Base-by-base conservation (phyloP, 2,329 filamentous ascomycete genomes). In the Lachnellula suecica region DNA sequence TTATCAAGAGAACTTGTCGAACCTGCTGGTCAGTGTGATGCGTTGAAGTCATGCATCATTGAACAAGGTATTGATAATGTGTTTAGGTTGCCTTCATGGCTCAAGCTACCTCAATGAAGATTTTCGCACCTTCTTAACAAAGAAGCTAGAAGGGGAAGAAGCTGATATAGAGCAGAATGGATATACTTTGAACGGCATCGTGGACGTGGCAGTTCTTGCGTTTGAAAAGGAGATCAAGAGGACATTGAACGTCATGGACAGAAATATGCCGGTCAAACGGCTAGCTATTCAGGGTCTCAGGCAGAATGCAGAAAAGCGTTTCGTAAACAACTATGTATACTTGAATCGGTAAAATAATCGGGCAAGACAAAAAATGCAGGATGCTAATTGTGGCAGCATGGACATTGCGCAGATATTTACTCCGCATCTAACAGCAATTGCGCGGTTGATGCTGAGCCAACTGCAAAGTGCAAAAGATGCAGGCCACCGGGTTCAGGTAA, bases 11-110 rank as follows among this genome's bases (percentile, higher is more conserved):
- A 64, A 44, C 44, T 57, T 6, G 57, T 61, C 11, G 27, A 45
- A n/a, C 51, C 62, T 1, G 53, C 37, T 23, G 61, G 58, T 60
- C 58, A n/a, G n/a, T n/a, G n/a, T n/a, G n/a, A n/a, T n/a, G n/a
- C n/a, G n/a, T n/a, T 20, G 52, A 24, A n/a, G 6, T 34, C 5
- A 13, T 2, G 3, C 24, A 20, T 41, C 25, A 4, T 22, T 23
- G 13, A 19, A 22, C 6, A 19, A 13, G 9, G 27, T 29, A 17
- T 23, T 20, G 17, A 38, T 52, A 9, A 47, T 24, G 17, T 20
- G 15, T 17, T 10, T 6, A 58, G 55, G 49, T 11, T 29, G 47
- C 20, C 37, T 43, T 11, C 41, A 29, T 35, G 58, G 56, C 23
- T 57, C 54, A n/a, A 58, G 56, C 35, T 59, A 47, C 41, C 44